These are phyloP conservation scores for Teratosphaeria nubilosa DNA, from an alignment of 2,329 filamentous ascomycete species.

Conservation along the genomic window DNA sequence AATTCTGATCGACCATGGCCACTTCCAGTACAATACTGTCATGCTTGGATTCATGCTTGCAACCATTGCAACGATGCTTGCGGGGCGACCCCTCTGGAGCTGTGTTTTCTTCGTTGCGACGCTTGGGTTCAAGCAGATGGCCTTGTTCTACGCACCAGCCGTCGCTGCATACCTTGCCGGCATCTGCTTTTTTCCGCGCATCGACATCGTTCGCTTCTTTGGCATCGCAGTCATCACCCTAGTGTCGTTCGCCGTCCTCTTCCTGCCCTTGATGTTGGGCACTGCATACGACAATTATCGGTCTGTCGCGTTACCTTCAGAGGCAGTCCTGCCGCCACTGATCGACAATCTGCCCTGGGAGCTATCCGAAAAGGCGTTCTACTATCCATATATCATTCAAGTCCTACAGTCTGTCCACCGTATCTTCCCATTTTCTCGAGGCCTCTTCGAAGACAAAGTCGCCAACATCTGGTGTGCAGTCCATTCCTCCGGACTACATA, in stretches of 20 bases:
- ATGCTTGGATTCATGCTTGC: conserved; percentile 90
- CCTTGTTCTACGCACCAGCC: conserved; percentile 87
- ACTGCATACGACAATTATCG: conserved; percentile 58
- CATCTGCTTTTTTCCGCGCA: conserved; percentile 65
- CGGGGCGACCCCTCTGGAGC: conserved; percentile 75
- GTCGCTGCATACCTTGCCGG: conserved; percentile 89
- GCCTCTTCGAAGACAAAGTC: conserved; percentile 96
- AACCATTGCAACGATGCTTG: conserved; percentile 78
- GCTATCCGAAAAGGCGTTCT: conserved; percentile 52
- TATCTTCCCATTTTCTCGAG: conserved; percentile 93
- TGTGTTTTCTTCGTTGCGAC: conserved; percentile 89
- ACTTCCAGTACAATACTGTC: conserved; percentile 97
- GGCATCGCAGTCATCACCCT: conserved; percentile 65
- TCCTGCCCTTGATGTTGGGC: conserved; percentile 65
- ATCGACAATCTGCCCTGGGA: conserved; percentile 53
- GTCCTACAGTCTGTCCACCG: conserved; percentile 75
- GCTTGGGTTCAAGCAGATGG: conserved; percentile 99
- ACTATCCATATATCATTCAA: conserved; percentile 69
- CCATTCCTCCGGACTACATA: conserved; percentile 65
- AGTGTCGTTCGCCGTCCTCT: conserved; percentile 61
- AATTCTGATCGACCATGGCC: conserved; percentile 88
- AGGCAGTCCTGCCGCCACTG: conserved; percentile 35
- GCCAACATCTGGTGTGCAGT: conserved; percentile 96
- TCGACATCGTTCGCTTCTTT: conserved; percentile 59
- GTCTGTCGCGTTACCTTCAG: conserved; percentile 50